phyloP scores from a whole-genome alignment of 371 early-diverging fungal genomes.

The Capillidium rhysosporum region DNA sequence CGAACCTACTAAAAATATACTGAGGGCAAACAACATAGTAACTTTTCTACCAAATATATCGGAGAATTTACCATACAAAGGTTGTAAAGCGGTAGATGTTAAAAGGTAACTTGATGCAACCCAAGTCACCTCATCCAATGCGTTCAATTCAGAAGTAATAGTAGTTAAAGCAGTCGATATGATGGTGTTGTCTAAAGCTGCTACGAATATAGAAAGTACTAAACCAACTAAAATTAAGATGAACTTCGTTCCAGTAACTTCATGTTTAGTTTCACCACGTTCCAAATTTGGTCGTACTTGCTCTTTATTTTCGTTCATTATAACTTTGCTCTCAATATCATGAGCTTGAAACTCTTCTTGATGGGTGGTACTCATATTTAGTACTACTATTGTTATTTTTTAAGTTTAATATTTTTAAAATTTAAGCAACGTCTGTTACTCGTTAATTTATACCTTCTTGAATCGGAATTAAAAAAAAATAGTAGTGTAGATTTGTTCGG shows the following conservation, averaged over 20 bases:
- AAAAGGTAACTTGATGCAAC: conserved; percentile 53
- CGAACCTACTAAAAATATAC: conserved; percentile 31
- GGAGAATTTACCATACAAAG: conserved; percentile 33
- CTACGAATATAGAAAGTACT: conserved; percentile 27
- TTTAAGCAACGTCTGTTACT: too few relatives aligned
- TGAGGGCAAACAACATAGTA: conserved; percentile 27
- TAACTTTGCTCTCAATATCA: too few relatives aligned
- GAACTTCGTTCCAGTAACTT: not conserved
- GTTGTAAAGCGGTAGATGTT: conserved; percentile 52
- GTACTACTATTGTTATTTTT: too few relatives aligned
- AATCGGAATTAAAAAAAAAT: too few relatives aligned
- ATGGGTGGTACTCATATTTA: too few relatives aligned
- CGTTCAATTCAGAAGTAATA: conserved; percentile 53
- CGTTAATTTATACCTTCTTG: too few relatives aligned
- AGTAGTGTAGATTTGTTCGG: too few relatives aligned
- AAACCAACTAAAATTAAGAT: conserved; percentile 9
- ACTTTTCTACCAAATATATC: conserved; percentile 48
- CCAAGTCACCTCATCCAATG: conserved; percentile 41
- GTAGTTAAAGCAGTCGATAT: conserved; percentile 58
- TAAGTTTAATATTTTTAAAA: too few relatives aligned
- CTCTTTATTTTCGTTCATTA: too few relatives aligned
- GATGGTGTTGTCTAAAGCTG: conserved; percentile 47
- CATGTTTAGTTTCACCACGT: too few relatives aligned
- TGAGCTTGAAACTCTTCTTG: too few relatives aligned
- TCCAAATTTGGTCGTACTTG: too few relatives aligned